Evolutionary conservation across 2,329 filamentous ascomycete genomes (phyloP), one percentile per base, ranked within the genome.

Genomic region (Zymoseptoria ardabiliae): DNA sequence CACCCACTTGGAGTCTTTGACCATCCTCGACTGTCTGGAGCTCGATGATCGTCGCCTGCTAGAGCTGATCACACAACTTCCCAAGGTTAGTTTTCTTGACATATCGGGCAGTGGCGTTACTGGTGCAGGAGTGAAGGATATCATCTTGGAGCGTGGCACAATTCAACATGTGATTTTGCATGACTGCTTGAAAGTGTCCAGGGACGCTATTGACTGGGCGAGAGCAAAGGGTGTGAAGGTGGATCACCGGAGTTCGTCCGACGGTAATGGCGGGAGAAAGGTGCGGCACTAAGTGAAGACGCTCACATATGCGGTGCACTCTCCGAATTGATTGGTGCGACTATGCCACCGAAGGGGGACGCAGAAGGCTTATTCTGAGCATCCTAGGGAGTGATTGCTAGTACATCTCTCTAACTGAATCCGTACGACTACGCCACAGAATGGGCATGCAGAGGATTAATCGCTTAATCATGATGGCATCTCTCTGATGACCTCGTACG

Each of bases 201-300:
- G 71, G 1, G 77, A 78, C 66, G 76, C 75, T 0, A 67, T 78
- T 3, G 68, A 71, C 11, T 77, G 76, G 69, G 76, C 76, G 3
- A 64, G 71, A 54, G 58, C 55, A 5, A 71, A 71, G 59, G 76
- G 75, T 10, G 57, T 74, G 8, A 58, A 66, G 48, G 70, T 74
- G 2, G 66, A 69, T 10, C 64, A 63, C 45, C 60, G 61, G 22
- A 65, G 53, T 54, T 50, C 51, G 23, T 58, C 57, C 11, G 54
- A 28, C 2, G 53, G 49, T 50, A 50, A 45, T 8, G 61, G 56
- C 13, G 62, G 65, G 45, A 65, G 64, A 59, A 68, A 65, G 56
- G 50, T 66, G 22, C 51, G 51, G 11, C 28, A 53, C 13, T 53
- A 22, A 53, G 35, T 7, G 6, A 45, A n/a, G 35, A 45, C 35